Evolutionary conservation across 495 filamentous ascomycete species (phyloP).

Genomic region (Neurospora cerealis): DNA sequence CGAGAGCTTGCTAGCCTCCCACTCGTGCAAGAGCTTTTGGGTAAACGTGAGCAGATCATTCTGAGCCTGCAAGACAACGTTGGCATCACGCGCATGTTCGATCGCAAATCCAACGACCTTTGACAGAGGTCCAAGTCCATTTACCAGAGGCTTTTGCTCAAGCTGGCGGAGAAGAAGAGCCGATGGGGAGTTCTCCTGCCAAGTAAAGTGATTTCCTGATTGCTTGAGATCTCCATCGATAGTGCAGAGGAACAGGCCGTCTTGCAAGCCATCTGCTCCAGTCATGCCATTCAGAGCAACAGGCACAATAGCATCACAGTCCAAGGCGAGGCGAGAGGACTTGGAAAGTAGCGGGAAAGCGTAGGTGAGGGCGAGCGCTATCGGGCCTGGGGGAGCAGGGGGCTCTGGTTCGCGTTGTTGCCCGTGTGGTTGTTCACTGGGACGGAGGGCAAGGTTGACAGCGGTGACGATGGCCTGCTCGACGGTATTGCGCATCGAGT

Average conservation of each 20-base stretch:
- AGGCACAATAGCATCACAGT: slow-evolving; percentile 70
- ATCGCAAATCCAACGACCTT: slow-evolving; percentile 64
- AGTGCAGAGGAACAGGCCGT: slow-evolving; percentile 69
- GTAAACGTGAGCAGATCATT: slow-evolving; percentile 65
- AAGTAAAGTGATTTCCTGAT: slow-evolving; percentile 56
- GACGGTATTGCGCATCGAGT: slow-evolving; percentile 55
- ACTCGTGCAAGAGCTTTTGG: slow-evolving; percentile 61
- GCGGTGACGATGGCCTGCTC: slow-evolving; percentile 71
- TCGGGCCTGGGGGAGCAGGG: slow-evolving; percentile 45
- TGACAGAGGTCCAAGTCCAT: slow-evolving; percentile 70
- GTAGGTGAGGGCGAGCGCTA: slow-evolving; percentile 69
- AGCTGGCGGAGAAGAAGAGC: slow-evolving; percentile 47
- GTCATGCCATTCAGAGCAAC: slow-evolving; percentile 58
- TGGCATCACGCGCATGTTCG: slow-evolving; percentile 51
- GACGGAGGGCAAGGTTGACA: slow-evolving; percentile 57
- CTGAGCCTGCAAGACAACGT: slow-evolving; percentile 54
- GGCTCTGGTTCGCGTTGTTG: slow-evolving; percentile 32
- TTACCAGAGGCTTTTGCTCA: slow-evolving; percentile 58
- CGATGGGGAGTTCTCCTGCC: slow-evolving; percentile 53
- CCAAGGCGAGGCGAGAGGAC: slow-evolving; percentile 39
- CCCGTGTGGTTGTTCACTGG: slow-evolving; percentile 14
- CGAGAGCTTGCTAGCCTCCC: slow-evolving; percentile 76
- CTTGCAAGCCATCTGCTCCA: slow-evolving; percentile 62
- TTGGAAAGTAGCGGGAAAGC: slow-evolving; percentile 66
- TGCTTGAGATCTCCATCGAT: slow-evolving; percentile 68